phyloP scores from a whole-genome alignment of 2,329 filamentous ascomycete species.

The Aspergillus pseudonomiae region DNA sequence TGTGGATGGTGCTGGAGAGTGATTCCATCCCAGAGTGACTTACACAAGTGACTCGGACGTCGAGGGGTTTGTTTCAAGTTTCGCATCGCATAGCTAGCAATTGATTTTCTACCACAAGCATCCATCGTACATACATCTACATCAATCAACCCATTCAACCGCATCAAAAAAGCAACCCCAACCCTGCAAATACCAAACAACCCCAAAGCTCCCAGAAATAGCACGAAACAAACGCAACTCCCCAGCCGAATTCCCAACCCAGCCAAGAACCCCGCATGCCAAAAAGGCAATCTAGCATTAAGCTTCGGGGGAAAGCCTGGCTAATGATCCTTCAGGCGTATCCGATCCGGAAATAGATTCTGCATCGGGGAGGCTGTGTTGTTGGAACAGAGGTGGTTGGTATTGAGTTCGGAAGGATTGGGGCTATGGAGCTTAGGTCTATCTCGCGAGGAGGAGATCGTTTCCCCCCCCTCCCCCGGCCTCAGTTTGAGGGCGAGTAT shows the following conservation, averaged over 20 bases:
- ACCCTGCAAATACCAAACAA: too few relatives aligned
- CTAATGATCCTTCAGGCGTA: not conserved
- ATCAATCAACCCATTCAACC: not conserved
- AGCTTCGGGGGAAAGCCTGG: not conserved
- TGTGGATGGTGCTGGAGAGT: conserved; percentile 89
- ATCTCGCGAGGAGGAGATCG: not conserved
- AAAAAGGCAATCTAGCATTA: not conserved
- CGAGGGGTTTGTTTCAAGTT: not conserved
- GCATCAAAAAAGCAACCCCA: not conserved
- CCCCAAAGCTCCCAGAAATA: too few relatives aligned
- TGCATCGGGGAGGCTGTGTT: not conserved
- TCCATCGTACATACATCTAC: not conserved
- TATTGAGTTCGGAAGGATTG: not conserved
- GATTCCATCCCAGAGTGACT: conserved; percentile 61
- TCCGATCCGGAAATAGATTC: not conserved
- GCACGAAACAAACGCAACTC: too few relatives aligned
- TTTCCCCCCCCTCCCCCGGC: too few relatives aligned
- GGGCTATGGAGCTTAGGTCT: not conserved
- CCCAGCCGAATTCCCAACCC: too few relatives aligned
- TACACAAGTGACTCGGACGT: not conserved
- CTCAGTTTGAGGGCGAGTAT: not conserved
- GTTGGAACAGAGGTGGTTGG: not conserved
- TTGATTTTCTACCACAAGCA: not conserved
- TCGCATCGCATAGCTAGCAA: not conserved
- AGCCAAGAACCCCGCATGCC: too few relatives aligned